A percentile compares a stretch with the other conserved stretches of the same genome.
phyloP scores from a whole-genome alignment of 1,284 basidiomycete genomes.

The Puccinia hordei region DNA sequence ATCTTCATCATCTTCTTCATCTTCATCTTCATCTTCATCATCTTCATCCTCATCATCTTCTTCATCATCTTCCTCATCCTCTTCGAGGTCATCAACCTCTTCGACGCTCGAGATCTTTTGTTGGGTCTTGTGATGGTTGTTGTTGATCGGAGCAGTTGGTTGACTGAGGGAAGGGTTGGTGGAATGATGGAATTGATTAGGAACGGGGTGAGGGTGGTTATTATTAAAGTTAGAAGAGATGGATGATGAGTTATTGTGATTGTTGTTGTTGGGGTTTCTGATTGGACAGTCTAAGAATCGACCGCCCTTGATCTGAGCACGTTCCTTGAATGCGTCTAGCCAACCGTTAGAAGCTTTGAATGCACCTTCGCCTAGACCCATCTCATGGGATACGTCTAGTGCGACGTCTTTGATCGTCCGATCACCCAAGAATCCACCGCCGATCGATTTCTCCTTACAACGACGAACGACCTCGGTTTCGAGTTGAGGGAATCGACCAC shows the following conservation, averaged over 20 bases:
- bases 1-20: constrained; percentile 50
- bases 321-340: constrained; percentile 86
- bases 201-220: constrained; percentile 58
- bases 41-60: constrained; percentile 38
- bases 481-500: constrained; percentile 68
- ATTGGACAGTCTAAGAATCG: constrained; percentile 51
- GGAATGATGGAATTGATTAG: constrained; percentile 79
- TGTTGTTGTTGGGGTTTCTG: neutral
- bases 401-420: constrained; percentile 72
- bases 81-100: constrained; percentile 57
- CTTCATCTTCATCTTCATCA: constrained; percentile 39
- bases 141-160: too few relatives aligned
- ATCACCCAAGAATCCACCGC: constrained; percentile 69
- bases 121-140: constrained; percentile 63
- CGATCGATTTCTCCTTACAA: constrained; percentile 65
- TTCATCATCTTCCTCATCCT: constrained; percentile 58
- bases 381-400: constrained; percentile 67
- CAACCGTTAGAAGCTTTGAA: constrained; percentile 89
- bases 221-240: too few relatives aligned
- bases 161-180: too few relatives aligned
- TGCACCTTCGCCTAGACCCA: constrained; percentile 66
- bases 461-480: constrained; percentile 69
- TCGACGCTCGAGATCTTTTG: constrained; percentile 54
- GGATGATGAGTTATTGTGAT: neutral
- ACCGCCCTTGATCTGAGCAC: constrained; percentile 66